phyloP scores from a whole-genome alignment of 202 grass and related monocot genomes.

The Schoenoplectus triqueter region DNA sequence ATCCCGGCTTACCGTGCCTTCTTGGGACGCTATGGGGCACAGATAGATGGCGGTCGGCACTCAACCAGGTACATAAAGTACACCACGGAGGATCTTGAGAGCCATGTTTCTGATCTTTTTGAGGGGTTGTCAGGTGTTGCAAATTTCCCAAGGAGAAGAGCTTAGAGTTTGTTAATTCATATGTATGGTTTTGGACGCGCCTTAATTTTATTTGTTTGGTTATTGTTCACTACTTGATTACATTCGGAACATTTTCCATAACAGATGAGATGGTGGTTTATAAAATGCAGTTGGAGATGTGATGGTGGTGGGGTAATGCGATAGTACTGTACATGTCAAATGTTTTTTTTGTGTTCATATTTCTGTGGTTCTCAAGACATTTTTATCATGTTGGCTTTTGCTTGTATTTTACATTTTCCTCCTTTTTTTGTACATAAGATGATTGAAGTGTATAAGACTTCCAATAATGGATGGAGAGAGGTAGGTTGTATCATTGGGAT shows the following conservation, averaged over 20 bases:
- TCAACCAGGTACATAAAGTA: slow-evolving; percentile 74
- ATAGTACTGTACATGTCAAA: slow-evolving; percentile 1
- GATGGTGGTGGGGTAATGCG: background rate
- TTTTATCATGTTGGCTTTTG: slow-evolving; percentile 5
- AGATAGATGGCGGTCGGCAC: slow-evolving; percentile 69
- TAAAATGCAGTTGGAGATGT: background rate
- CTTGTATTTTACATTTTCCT: slow-evolving; percentile 27
- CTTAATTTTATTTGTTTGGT: background rate
- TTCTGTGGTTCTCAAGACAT: slow-evolving; percentile 5
- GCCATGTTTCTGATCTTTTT: slow-evolving; percentile 72
- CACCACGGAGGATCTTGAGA: slow-evolving; percentile 78
- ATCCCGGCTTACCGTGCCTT: slow-evolving; percentile 89
- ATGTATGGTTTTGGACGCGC: background rate
- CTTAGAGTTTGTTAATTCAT: slow-evolving; percentile 49
- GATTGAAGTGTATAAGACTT: background rate
- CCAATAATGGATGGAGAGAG: slow-evolving; percentile 10
- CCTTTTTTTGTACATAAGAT: slow-evolving; percentile 34
- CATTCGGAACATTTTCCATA: too few relatives aligned
- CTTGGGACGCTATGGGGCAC: slow-evolving; percentile 73
- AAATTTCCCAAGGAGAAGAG: slow-evolving; percentile 58
- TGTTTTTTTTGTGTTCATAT: slow-evolving; percentile 9
- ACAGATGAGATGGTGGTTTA: background rate
- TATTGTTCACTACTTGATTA: background rate
- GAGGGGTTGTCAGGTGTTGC: slow-evolving; percentile 60
- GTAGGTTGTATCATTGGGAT: background rate